These are phyloP conservation scores for Phlebopus sp. DNA, from an alignment of 1,284 basidiomycete genomes.

Conservation along the genomic window DNA sequence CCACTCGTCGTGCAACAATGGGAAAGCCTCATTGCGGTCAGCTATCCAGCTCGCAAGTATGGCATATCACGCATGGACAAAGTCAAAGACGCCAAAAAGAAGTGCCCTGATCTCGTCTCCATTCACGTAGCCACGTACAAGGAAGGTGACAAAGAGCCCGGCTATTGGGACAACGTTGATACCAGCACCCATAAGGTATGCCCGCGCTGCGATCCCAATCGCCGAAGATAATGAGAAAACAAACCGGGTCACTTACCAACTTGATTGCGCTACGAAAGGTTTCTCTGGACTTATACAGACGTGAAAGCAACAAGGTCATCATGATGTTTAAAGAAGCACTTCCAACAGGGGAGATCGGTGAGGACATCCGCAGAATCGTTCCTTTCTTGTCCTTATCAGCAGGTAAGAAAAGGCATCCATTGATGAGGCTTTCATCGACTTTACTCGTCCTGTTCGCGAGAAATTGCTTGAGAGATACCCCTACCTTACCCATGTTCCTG, in stretches of 20 bases:
- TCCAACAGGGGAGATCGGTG: constrained; percentile 69
- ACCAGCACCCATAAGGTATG: constrained; percentile 90
- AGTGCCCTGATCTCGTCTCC: constrained; percentile 81
- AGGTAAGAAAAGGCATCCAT: constrained; percentile 77
- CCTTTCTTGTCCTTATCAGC: constrained; percentile 2
- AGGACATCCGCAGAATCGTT: constrained; percentile 17
- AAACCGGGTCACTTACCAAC: background rate
- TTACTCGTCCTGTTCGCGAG: constrained; percentile 76
- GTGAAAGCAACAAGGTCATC: constrained; percentile 90
- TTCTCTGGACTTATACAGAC: constrained; percentile 90
- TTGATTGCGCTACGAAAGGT: constrained; percentile 50
- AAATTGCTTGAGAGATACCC: constrained; percentile 74
- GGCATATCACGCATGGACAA: constrained; percentile 86
- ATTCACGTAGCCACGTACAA: constrained; percentile 95
- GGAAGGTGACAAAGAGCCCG: constrained; percentile 85
- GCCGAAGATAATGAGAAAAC: background rate
- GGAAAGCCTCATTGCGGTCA: constrained; percentile 89
- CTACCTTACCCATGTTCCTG: constrained; percentile 68
- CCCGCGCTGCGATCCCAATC: background rate
- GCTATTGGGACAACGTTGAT: constrained; percentile 86
- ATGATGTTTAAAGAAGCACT: constrained; percentile 79
- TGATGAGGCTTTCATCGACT: constrained; percentile 88
- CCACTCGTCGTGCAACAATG: constrained; percentile 94
- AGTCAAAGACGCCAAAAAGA: constrained; percentile 76
- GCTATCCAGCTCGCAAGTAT: constrained; percentile 89